These are phyloP conservation scores for Dalbergia cultrata DNA, from an alignment of 306 rosid genomes.

Conservation along the genomic window DNA sequence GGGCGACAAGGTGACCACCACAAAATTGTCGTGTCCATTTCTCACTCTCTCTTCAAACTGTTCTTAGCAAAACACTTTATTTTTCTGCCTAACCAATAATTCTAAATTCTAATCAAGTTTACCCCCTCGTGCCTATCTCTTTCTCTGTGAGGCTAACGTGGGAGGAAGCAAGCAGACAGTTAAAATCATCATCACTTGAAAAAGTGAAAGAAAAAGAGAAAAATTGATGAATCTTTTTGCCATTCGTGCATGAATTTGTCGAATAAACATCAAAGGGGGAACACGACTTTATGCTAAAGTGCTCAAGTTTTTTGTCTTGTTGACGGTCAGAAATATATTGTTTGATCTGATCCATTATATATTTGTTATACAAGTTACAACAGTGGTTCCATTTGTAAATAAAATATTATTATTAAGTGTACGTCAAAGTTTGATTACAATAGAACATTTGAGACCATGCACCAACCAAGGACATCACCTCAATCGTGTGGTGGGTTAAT, in stretches of 20 bases:
- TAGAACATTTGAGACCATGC: constrained; percentile 35
- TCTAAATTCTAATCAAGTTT: constrained; percentile 50
- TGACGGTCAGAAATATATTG: constrained; percentile 40
- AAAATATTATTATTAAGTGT: neutral
- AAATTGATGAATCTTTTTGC: constrained; percentile 51
- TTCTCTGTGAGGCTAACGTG: constrained; percentile 15
- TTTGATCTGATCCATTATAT: constrained; percentile 39
- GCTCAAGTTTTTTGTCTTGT: constrained; percentile 50
- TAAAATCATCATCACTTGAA: constrained; percentile 40
- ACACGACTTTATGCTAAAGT: constrained; percentile 49
- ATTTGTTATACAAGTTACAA: neutral
- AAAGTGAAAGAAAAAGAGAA: constrained; percentile 47
- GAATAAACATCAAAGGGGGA: constrained; percentile 44
- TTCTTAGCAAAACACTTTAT: neutral
- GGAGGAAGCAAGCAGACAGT: constrained; percentile 41
- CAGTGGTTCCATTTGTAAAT: neutral
- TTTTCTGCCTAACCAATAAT: constrained; percentile 66
- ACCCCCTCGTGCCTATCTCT: constrained; percentile 37
- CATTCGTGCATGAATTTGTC: constrained; percentile 71
- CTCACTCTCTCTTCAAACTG: constrained; percentile 37
- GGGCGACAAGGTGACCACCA: constrained; percentile 75
- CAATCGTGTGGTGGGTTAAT: constrained; percentile 51
- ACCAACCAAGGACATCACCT: constrained; percentile 48
- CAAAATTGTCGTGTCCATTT: constrained; percentile 59
- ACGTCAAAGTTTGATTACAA: constrained; percentile 29